phyloP scores from a whole-genome alignment of 768 basidiomycete species.

The Royoungia palumana region DNA sequence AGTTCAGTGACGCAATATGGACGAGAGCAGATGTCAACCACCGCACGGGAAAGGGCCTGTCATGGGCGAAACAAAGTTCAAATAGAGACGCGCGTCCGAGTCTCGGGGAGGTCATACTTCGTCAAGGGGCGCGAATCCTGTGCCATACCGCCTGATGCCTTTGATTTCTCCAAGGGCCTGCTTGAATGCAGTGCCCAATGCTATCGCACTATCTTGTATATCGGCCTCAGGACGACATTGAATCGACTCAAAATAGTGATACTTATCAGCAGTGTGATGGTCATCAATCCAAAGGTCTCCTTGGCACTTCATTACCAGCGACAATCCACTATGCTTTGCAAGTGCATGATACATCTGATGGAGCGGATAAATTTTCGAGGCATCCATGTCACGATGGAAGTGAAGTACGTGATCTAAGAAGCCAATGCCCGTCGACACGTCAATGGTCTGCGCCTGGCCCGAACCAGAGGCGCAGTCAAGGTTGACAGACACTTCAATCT shows the following conservation, averaged over 20 bases:
- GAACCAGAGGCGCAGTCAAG: conserved; percentile 76
- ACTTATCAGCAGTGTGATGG: conserved; percentile 98
- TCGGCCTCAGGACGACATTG: conserved; percentile 4
- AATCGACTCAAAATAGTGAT: conserved; percentile 11
- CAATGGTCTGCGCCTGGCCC: conserved; percentile 64
- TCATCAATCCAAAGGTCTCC: conserved; percentile 98
- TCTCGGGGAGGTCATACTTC: conserved; percentile 65
- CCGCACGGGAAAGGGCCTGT: conserved; percentile 91
- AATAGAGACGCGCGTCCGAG: conserved; percentile 1
- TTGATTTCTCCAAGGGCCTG: conserved; percentile 90
- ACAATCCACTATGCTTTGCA: conserved; percentile 96
- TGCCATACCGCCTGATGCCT: conserved; percentile 93
- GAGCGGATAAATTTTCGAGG: conserved; percentile 1
- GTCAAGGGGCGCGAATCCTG: conserved; percentile 94
- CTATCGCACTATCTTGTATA: conserved; percentile 85
- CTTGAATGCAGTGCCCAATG: conserved; percentile 88
- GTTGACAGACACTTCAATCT: conserved; percentile 76
- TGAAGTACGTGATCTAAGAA: conserved; percentile 92
- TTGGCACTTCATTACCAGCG: conserved; percentile 83
- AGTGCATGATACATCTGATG: conserved; percentile 94
- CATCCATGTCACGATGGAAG: neutral
- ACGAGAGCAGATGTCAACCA: conserved; percentile 97
- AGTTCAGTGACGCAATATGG: conserved; percentile 95
- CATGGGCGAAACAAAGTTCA: conserved; percentile 1
- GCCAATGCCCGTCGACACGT: conserved; percentile 93